phyloP scores from a whole-genome alignment of 2,329 filamentous ascomycete genomes.

The Sclerotinia trifoliorum region DNA sequence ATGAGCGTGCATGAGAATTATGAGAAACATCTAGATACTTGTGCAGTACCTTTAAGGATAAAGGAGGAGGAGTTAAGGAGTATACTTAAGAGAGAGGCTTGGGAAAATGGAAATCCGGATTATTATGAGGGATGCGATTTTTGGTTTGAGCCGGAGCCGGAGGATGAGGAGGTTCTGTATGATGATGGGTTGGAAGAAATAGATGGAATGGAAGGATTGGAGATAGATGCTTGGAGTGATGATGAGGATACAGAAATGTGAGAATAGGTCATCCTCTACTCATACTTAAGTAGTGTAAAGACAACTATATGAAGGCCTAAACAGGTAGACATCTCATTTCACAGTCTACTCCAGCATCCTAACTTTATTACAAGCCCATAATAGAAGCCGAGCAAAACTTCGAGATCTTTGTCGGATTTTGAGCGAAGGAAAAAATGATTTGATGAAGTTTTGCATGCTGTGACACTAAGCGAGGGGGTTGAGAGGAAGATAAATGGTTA shows the following conservation, averaged over 20 bases:
- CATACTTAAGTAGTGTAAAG: background rate
- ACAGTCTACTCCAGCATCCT: too few species aligned
- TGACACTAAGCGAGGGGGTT: background rate
- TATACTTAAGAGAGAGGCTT: background rate
- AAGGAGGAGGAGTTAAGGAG: background rate
- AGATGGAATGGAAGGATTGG: background rate
- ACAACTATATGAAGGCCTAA: background rate
- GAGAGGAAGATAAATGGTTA: background rate
- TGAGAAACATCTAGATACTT: background rate
- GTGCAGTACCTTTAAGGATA: background rate
- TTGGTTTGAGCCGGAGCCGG: background rate
- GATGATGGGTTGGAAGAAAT: background rate
- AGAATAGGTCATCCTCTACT: background rate
- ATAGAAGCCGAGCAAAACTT: background rate
- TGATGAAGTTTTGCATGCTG: background rate
- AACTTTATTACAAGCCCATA: accelerated
- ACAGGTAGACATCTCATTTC: background rate
- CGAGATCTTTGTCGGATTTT: accelerated
- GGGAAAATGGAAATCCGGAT: background rate
- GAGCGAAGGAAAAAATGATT: background rate
- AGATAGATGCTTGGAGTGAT: background rate
- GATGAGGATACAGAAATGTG: background rate
- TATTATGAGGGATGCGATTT: background rate
- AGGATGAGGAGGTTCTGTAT: background rate
- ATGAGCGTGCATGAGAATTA: background rate